These are phyloP conservation scores for Suhomyces xylopsoci DNA, from an alignment of 805 yeast genomes.

Conservation along the genomic window DNA sequence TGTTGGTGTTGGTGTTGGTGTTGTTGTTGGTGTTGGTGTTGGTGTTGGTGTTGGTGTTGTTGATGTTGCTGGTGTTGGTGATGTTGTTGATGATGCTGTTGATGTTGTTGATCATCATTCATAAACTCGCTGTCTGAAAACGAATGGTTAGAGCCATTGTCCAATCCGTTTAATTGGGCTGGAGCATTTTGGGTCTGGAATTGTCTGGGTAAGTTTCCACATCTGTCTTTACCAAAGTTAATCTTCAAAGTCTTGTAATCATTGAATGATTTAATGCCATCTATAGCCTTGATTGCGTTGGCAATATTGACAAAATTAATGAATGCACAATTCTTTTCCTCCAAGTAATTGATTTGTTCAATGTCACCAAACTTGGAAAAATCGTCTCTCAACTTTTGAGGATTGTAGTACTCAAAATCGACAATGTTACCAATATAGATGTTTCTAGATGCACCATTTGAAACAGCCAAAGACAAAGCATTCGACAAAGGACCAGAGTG, in stretches of 20 bases:
- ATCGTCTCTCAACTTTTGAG: constrained; percentile 62
- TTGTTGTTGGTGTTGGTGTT: constrained; percentile 2
- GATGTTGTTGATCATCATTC: constrained; percentile 16
- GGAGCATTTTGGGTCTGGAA: constrained; percentile 26
- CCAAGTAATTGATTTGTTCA: constrained; percentile 87
- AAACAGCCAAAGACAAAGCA: constrained; percentile 83
- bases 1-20: constrained; percentile 5
- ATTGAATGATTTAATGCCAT: constrained; percentile 75
- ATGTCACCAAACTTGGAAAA: constrained; percentile 87
- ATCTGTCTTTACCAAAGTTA: constrained; percentile 52
- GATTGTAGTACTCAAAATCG: constrained; percentile 49
- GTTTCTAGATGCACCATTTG: constrained; percentile 91
- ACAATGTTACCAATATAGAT: constrained; percentile 77
- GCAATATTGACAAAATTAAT: constrained; percentile 89
- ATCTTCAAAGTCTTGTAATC: constrained; percentile 68
- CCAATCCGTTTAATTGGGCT: constrained; percentile 10
- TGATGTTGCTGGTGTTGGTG: constrained; percentile 8
- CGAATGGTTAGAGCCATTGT: constrained; percentile 15
- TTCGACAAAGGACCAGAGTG: constrained; percentile 90
- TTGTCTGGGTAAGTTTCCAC: constrained; percentile 91
- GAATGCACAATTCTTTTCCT: constrained; percentile 84
- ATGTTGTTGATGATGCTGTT: constrained; percentile 5
- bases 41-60: constrained; percentile 6
- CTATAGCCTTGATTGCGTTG: constrained; percentile 88
- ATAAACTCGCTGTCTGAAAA: constrained; percentile 22